phyloP scores from a whole-genome alignment of 1,284 basidiomycete species.

The Ganoderma meredithae region DNA sequence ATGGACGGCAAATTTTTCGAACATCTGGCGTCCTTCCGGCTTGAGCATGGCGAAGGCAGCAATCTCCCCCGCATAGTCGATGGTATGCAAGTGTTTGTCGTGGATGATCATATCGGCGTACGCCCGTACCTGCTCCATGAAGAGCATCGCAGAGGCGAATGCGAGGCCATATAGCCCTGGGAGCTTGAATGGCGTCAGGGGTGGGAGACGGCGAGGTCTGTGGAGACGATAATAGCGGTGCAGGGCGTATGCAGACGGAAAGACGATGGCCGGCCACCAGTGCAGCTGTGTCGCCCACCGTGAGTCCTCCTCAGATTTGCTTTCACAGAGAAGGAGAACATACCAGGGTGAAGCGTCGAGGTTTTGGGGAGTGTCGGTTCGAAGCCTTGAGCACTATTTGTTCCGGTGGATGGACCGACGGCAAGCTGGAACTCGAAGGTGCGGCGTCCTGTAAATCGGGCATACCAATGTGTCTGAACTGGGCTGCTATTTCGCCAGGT shows the following conservation, averaged over 20 bases:
- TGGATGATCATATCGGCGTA: background rate
- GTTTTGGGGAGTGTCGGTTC: background rate
- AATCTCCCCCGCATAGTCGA: background rate
- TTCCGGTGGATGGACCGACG: background rate
- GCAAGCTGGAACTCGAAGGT: no score
- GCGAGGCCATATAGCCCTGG: slow-evolving; percentile 5
- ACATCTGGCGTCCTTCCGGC: background rate
- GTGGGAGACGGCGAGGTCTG: slow-evolving; percentile 3
- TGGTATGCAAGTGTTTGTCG: background rate
- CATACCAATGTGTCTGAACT: no score
- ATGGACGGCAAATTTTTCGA: background rate
- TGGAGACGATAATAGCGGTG: slow-evolving; percentile 15
- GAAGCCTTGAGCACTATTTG: background rate
- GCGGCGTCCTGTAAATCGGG: no score
- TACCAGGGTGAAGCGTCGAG: background rate
- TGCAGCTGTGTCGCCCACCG: background rate
- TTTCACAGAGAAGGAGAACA: background rate
- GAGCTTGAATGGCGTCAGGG: slow-evolving; percentile 7
- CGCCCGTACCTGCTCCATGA: background rate
- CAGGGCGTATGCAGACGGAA: slow-evolving; percentile 6
- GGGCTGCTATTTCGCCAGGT: no score
- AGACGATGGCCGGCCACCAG: slow-evolving; percentile 1
- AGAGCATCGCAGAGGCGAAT: background rate
- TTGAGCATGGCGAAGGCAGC: background rate
- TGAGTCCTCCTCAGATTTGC: background rate